Base-by-base conservation (phyloP, 2,329 filamentous ascomycete genomes). In the Rasamsonia emersonii region DNA sequence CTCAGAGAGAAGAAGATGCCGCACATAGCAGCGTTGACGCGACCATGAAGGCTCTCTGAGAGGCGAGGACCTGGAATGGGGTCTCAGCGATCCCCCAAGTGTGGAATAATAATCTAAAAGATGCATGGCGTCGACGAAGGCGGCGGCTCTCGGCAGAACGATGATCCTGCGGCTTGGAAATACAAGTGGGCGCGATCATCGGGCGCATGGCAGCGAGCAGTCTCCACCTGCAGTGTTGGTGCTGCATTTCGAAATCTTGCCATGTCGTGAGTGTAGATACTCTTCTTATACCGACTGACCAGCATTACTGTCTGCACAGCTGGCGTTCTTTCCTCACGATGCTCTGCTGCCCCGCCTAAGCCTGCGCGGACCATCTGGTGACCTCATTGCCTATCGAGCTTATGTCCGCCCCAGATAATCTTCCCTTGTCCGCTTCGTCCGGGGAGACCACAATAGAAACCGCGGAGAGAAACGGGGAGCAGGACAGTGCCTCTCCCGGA, bases 1-100 rank as follows among this genome's bases (percentile, higher is more conserved):
- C 60, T 60, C 41, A 71, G 51, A 11, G 66, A 68, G 50, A 66
- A 70, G 51, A 65, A 71, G 39, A 72, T 73, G 44, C 68, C 70
- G 58, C 59, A 65, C 62, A 66, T 62, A 37, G 37, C 47, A 45
- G 43, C 23, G n/a, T 18, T 38, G 27, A 25, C 24, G n/a, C 21
- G 27, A 23, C 28, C 11, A 16, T 26, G 18, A 26, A 10, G n/a
- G n/a, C n/a, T n/a, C n/a, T n/a, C n/a, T 10, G n/a, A 16, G 9
- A 19, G 16, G 19, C 9, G 17, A 15, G 9, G 9, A 28, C 11
- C 9, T 27, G 10, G 24, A 32, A 34, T n/a, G n/a, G n/a, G n/a
- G n/a, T n/a, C n/a, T n/a, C n/a, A n/a, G n/a, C n/a, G n/a, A n/a
- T n/a, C n/a, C n/a, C n/a, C n/a, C n/a, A n/a, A n/a, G n/a, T n/a